Evolutionary conservation across 352 stramenopile genomes (phyloP).

Genomic region (Phytophthora foliorum): DNA sequence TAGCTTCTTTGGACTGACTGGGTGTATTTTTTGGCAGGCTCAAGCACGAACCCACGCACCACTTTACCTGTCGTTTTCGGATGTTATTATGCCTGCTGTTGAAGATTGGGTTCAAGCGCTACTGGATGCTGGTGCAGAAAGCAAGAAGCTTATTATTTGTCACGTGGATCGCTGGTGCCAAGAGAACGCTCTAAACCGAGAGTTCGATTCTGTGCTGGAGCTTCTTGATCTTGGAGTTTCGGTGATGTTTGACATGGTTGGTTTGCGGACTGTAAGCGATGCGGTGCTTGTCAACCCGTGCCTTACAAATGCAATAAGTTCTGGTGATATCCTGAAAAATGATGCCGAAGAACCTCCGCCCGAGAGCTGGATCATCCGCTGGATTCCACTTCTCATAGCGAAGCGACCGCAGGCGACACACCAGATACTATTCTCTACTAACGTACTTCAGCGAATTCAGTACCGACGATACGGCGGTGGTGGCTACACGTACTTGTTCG

Average conservation of each 20-base stretch:
- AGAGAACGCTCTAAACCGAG: conserved; percentile 10
- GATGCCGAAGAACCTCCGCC: conserved; percentile 42
- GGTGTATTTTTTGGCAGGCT: conserved; percentile 39
- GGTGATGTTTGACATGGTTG: conserved; percentile 75
- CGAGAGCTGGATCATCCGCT: conserved; percentile 53
- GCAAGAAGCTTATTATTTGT: conserved; percentile 68
- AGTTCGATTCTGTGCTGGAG: conserved; percentile 47
- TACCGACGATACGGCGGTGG: conserved; percentile 76
- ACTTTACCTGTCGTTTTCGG: conserved; percentile 79
- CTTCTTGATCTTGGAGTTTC: conserved; percentile 51
- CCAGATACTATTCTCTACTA: conserved; percentile 74
- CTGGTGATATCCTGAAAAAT: not conserved
- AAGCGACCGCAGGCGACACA: not conserved
- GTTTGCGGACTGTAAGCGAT: conserved; percentile 72
- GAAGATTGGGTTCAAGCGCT: conserved; percentile 51
- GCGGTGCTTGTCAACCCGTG: conserved; percentile 50
- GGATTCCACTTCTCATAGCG: conserved; percentile 37
- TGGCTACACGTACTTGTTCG: conserved; percentile 69
- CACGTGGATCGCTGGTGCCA: conserved; percentile 77
- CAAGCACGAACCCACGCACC: conserved; percentile 64
- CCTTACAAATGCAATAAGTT: not conserved
- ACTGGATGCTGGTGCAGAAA: conserved; percentile 44
- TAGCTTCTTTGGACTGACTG: not conserved
- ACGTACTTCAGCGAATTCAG: conserved; percentile 72
- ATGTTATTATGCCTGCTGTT: conserved; percentile 4